Percentiles rank a stretch among this genome's conserved stretches.
Evolutionary conservation across 23 red algal genomes (phyloP).

Genomic region (Cyanidiococcus yangmingshanensis): DNA sequence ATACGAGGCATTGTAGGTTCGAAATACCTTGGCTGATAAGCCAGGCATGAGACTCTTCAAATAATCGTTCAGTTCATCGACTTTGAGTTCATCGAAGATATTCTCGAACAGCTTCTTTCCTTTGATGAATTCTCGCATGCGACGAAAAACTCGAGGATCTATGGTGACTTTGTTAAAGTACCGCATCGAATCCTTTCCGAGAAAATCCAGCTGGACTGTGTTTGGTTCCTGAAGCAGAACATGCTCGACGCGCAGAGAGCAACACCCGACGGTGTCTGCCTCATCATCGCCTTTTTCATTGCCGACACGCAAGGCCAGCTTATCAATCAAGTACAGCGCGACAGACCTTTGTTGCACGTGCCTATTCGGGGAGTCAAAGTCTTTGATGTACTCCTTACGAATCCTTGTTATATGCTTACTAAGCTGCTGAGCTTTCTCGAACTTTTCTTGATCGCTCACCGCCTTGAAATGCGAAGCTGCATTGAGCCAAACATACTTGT

Average conservation of each 20-base stretch:
- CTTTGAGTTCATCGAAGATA: constrained; percentile 72
- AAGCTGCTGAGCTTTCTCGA: constrained; percentile 81
- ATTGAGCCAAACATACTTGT: constrained; percentile 84
- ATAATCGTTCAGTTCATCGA: constrained; percentile 79
- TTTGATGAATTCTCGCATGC: constrained; percentile 56
- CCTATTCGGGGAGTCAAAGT: constrained; percentile 34
- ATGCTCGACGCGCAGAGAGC: constrained; percentile 93
- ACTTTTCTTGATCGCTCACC: constrained; percentile 84
- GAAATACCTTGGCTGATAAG: constrained; percentile 94
- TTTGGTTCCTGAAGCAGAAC: constrained; percentile 47
- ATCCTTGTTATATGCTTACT: constrained; percentile 58
- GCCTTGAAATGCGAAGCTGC: constrained; percentile 82
- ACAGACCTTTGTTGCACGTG: constrained; percentile 63
- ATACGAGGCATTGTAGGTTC: constrained; percentile 91
- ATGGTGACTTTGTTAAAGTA: constrained; percentile 79
- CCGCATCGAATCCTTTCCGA: constrained; percentile 95
- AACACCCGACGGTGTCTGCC: constrained; percentile 98
- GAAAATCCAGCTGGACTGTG: constrained; percentile 76
- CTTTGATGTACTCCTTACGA: constrained; percentile 59
- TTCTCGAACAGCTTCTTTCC: constrained; percentile 41
- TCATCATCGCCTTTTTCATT: constrained; percentile 99
- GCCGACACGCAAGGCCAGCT: constrained; percentile 87
- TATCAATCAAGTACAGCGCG: constrained; percentile 96
- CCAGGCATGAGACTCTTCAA: constrained; percentile 87
- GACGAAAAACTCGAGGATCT: constrained; percentile 50